Conservation (phyloP, 1,284 basidiomycete genomes). For the Ceratobasidium sp. region DNA sequence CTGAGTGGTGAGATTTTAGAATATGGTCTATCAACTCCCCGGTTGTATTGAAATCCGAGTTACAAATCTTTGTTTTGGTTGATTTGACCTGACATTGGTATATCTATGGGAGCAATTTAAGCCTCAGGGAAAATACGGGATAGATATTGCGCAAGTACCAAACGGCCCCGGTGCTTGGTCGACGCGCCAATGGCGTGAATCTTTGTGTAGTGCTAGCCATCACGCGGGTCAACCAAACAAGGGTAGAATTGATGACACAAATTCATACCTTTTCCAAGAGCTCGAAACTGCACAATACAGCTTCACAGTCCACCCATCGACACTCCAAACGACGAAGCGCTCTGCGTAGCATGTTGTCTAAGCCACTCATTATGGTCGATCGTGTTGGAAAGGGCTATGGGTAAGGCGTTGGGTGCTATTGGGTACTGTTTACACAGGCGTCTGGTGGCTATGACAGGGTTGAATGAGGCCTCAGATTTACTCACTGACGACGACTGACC, state of each 20-base stretch:
- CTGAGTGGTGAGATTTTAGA: background rate
- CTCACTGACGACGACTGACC: background rate
- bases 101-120: background rate
- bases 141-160: background rate
- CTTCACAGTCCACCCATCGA: slow-evolving; percentile 7
- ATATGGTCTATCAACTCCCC: background rate
- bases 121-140: background rate
- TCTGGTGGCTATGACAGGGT: slow-evolving; percentile 17
- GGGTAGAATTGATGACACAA: background rate
- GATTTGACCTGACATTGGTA: slow-evolving; percentile 1
- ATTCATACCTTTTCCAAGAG: slow-evolving; percentile 11
- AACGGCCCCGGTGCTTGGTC: background rate
- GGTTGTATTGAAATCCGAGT: background rate
- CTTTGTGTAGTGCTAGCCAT: slow-evolving; percentile 10
- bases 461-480: background rate
- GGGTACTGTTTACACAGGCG: background rate
- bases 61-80: background rate
- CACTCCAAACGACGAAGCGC: slow-evolving; percentile 19
- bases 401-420: background rate
- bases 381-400: background rate
- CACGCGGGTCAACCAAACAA: background rate
- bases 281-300: slow-evolving; percentile 5
- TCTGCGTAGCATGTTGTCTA: background rate
- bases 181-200: background rate
- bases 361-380: background rate